Percentiles rank a stretch among this genome's conserved stretches.
phyloP scores from a whole-genome alignment of 495 filamentous ascomycete genomes.

The Immersiella caudata region DNA sequence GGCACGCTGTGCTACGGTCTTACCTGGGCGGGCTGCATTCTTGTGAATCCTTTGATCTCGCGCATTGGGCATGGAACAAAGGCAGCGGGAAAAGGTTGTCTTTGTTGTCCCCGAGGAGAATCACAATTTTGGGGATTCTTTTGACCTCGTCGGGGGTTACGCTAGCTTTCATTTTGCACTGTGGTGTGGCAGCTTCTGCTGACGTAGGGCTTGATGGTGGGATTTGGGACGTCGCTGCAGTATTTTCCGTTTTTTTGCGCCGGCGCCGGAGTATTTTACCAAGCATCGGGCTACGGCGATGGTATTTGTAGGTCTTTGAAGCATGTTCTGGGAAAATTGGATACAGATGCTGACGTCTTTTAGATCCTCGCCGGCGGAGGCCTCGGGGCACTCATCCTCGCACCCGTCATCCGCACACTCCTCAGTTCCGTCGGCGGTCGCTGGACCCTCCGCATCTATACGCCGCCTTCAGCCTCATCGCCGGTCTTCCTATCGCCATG shows the following conservation, averaged over 20 bases:
- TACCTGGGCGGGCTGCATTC: conserved; percentile 54
- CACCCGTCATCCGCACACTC: conserved; percentile 52
- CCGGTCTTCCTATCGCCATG: conserved; percentile 52
- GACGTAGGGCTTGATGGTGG: conserved; percentile 52
- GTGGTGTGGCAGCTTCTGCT: conserved; percentile 52
- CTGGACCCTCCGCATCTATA: conserved; percentile 55
- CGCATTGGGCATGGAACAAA: conserved; percentile 38
- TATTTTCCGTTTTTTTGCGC: conserved; percentile 53
- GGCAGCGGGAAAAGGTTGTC: conserved; percentile 31
- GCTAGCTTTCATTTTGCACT: conserved; percentile 41
- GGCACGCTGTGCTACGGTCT: conserved; percentile 52
- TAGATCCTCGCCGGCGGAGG: conserved; percentile 49
- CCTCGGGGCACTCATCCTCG: conserved; percentile 49
- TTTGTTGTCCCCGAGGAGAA: conserved; percentile 29
- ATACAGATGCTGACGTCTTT: neutral
- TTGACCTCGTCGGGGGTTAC: conserved; percentile 42
- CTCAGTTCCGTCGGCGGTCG: conserved; percentile 53
- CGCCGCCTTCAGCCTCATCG: conserved; percentile 48
- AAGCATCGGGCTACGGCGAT: conserved; percentile 52
- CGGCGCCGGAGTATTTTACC: conserved; percentile 54
- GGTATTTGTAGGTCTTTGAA: conserved; percentile 39
- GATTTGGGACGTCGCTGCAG: conserved; percentile 51
- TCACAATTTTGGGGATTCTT: conserved; percentile 41
- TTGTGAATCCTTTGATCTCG: conserved; percentile 53
- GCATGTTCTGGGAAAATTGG: neutral